Evolutionary conservation across 352 stramenopile species (phyloP), one percentile per base, ranked within the genome.

Genomic region (Phytophthora pinifolia): DNA sequence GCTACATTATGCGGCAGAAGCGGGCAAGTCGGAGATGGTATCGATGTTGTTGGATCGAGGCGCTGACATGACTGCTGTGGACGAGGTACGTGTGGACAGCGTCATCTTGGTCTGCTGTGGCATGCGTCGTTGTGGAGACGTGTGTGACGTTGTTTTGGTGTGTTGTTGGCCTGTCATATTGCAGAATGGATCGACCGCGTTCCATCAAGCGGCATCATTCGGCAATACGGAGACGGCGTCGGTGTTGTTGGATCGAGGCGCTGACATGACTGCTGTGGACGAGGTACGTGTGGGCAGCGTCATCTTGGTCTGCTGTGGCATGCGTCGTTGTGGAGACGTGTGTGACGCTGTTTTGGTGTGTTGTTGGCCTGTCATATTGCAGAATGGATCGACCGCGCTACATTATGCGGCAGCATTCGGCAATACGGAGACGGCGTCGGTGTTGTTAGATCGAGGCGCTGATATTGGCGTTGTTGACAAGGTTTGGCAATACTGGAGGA

Each of bases 101-200:
- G 25, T 15, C 22, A 22, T 30, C 38, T 46, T 10, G 38, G 36
- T 15, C 7, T 6, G 14, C n/a, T 37, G 10, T 0, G 9, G 29
- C 18, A 5, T 22, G 25, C 3, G 6, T 13, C 0, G 7, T 48
- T 9, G 17, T 25, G 8, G n/a, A 6, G 7, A 5, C 27, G 6
- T 27, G 42, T 36, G 81, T 18, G 15, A 27, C 2, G 35, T 10
- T 25, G 36, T 1, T 27, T 42, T 42, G 36, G 36, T 38, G n/a
- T 25, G 35, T 20, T 3, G 35, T 13, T 7, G 17, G n/a, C n/a
- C n/a, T 46, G 12, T n/a, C 12, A 17, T 13, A 30, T 13, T 5
- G 41, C 36, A 42, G 36, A 42, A 42, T 27, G 7, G 14, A 7
- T 27, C 8, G 15, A 42, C 36, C 1, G 36, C 36, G 14, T 18